Percentiles rank a stretch among this genome's conserved stretches.
Evolutionary conservation across 2,329 filamentous ascomycete species (phyloP).

Genomic region (Curvularia lunata): DNA sequence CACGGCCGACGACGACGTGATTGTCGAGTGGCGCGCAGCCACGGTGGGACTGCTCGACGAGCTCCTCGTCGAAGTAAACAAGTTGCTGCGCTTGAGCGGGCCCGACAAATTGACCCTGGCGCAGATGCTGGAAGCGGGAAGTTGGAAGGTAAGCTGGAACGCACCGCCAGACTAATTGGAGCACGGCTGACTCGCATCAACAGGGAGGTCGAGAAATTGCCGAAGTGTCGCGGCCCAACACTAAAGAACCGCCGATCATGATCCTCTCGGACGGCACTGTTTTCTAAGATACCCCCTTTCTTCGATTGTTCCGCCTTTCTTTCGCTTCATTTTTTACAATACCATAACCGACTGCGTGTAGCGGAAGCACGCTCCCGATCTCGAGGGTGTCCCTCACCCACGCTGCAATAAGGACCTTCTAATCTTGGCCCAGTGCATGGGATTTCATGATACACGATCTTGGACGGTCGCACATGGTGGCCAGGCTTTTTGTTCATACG

Average conservation of each 20-base stretch:
- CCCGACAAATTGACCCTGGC: slow-evolving; percentile 75
- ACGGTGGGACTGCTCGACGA: slow-evolving; percentile 78
- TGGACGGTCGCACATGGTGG: slow-evolving; percentile 34
- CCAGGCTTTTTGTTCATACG: slow-evolving; percentile 30
- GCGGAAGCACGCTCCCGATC: slow-evolving; percentile 26
- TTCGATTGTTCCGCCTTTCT: slow-evolving; percentile 35
- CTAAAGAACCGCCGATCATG: slow-evolving; percentile 94
- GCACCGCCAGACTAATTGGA: neutral
- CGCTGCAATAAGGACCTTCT: slow-evolving; percentile 20
- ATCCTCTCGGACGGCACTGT: slow-evolving; percentile 96
- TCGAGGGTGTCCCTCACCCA: slow-evolving; percentile 11
- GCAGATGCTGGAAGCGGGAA: slow-evolving; percentile 93
- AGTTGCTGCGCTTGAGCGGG: slow-evolving; percentile 70
- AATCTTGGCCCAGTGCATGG: slow-evolving; percentile 26
- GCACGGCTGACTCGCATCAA: slow-evolving; percentile 20
- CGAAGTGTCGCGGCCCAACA: slow-evolving; percentile 93
- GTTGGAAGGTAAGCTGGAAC: slow-evolving; percentile 82
- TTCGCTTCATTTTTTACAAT: slow-evolving; percentile 29
- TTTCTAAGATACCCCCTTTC: slow-evolving; percentile 68
- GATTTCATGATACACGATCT: slow-evolving; percentile 36
- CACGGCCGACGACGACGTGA: slow-evolving; percentile 74
- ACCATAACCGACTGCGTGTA: slow-evolving; percentile 20
- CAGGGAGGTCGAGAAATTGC: slow-evolving; percentile 93
- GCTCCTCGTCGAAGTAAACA: slow-evolving; percentile 72
- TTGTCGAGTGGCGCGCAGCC: slow-evolving; percentile 79